Percentiles rank a stretch among this genome's conserved stretches.
phyloP scores from a whole-genome alignment of 129 eudicot species.

The Smallanthus sonchifolius region DNA sequence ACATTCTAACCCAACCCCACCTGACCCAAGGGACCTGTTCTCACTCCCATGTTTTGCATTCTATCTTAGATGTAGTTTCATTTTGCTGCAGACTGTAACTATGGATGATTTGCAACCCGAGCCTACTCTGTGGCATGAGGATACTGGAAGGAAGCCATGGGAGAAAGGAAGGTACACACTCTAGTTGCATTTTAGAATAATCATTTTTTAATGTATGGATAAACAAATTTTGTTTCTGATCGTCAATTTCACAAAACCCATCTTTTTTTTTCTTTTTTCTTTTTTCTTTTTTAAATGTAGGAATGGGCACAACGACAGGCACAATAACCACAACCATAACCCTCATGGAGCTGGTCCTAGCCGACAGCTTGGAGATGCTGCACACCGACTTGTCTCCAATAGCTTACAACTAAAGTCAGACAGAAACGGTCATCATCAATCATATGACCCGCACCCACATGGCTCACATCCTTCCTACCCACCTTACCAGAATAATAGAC shows the following conservation, averaged over 20 bases:
- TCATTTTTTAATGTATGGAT: not conserved
- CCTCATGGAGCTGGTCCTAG: conserved; percentile 49
- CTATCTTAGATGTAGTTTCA: not conserved
- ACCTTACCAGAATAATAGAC: conserved; percentile 37
- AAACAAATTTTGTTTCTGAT: not conserved
- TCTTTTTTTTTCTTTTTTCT: not conserved
- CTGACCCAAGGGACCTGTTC: not conserved
- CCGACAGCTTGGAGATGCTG: conserved; percentile 85
- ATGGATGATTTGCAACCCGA: conserved; percentile 71
- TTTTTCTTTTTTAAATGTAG: not conserved
- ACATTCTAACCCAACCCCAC: not conserved
- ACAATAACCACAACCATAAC: conserved; percentile 22
- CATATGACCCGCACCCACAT: conserved; percentile 30
- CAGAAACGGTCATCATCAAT: conserved; percentile 38
- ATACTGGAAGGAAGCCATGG: conserved; percentile 59
- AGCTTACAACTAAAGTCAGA: conserved; percentile 58
- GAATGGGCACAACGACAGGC: conserved; percentile 33
- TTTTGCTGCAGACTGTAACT: conserved; percentile 53
- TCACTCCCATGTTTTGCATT: not conserved
- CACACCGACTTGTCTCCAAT: conserved; percentile 72
- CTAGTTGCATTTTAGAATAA: not conserved
- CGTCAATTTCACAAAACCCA: not conserved
- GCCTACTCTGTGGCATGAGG: conserved; percentile 88
- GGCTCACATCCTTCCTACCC: conserved; percentile 6
- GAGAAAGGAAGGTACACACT: conserved; percentile 63